Conservation (phyloP, 2,329 filamentous ascomycete genomes). For the Coniochaeta pulveracea region DNA sequence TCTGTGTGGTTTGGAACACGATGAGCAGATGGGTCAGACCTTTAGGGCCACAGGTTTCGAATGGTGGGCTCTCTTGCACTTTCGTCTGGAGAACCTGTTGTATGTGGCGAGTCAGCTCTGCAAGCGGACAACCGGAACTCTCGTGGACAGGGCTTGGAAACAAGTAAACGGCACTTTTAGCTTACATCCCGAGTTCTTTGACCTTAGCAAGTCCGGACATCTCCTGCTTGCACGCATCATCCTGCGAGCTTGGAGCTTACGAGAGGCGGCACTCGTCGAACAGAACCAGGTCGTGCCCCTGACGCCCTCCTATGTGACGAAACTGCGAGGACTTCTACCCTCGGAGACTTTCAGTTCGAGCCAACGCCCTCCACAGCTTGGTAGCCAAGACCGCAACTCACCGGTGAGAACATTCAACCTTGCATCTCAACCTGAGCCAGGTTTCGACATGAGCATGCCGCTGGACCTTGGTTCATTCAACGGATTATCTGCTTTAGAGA, state of each 20-base stretch:
- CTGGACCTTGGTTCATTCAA: too few species aligned
- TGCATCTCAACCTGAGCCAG: too few species aligned
- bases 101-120: slow-evolving; percentile 44
- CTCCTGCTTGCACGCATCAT: slow-evolving; percentile 32
- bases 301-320: slow-evolving; percentile 21
- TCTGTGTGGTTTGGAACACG: slow-evolving; percentile 35
- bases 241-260: slow-evolving; percentile 40
- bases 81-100: slow-evolving; percentile 44
- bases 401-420: too few species aligned
- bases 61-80: slow-evolving; percentile 43
- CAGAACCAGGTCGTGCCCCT: slow-evolving; percentile 24
- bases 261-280: slow-evolving; percentile 27
- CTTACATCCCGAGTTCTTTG: slow-evolving; percentile 38
- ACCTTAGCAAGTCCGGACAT: slow-evolving; percentile 32
- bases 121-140: slow-evolving; percentile 31
- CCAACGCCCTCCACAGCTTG: too few species aligned
- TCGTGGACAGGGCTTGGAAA: slow-evolving; percentile 43
- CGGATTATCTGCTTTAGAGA: too few species aligned
- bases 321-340: background rate
- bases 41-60: slow-evolving; percentile 35
- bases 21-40: slow-evolving; percentile 29
- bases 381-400: too few species aligned
- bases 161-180: slow-evolving; percentile 33
- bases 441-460: too few species aligned
- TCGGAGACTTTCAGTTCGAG: too few species aligned